phyloP scores from a whole-genome alignment of 306 rosid genomes.

The Cucumis melo region DNA sequence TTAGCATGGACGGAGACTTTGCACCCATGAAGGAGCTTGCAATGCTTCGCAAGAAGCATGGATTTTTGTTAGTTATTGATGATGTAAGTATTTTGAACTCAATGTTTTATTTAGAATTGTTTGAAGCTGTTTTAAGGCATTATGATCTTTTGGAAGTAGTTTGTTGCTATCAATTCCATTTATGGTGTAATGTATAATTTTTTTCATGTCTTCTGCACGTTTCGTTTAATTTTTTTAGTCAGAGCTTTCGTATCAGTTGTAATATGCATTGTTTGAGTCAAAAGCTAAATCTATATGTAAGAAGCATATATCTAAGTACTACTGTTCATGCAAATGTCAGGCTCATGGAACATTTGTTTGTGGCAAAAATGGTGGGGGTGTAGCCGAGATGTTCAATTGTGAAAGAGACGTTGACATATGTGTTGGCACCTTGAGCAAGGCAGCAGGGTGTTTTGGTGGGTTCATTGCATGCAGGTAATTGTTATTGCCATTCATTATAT shows the following conservation, averaged over 20 bases:
- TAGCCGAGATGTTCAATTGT: conserved; percentile 77
- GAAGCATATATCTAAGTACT: not conserved
- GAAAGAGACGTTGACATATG: conserved; percentile 79
- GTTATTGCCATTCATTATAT: not conserved
- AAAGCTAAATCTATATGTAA: not conserved
- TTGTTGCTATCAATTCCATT: not conserved
- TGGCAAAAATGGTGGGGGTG: conserved; percentile 88
- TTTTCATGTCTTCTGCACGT: not conserved
- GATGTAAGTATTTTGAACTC: conserved; percentile 48
- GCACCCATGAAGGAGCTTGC: conserved; percentile 77
- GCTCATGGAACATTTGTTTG: conserved; percentile 96
- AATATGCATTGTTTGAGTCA: not conserved
- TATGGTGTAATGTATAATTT: not conserved
- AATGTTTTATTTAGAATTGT: conserved; percentile 10
- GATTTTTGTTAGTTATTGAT: conserved; percentile 70
- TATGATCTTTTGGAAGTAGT: not conserved
- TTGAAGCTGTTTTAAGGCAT: not conserved
- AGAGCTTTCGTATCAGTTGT: not conserved
- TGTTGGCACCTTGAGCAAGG: conserved; percentile 86
- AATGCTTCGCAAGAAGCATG: conserved; percentile 59
- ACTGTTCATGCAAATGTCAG: conserved; percentile 17
- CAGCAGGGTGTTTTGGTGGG: conserved; percentile 97
- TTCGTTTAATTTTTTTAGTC: not conserved
- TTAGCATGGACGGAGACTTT: conserved; percentile 97
- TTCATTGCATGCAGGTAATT: conserved; percentile 92